A percentile compares a stretch with the other conserved stretches of the same genome.
Evolutionary conservation across 2,329 filamentous ascomycete genomes (phyloP).

Genomic region (Xylariaceae sp.): DNA sequence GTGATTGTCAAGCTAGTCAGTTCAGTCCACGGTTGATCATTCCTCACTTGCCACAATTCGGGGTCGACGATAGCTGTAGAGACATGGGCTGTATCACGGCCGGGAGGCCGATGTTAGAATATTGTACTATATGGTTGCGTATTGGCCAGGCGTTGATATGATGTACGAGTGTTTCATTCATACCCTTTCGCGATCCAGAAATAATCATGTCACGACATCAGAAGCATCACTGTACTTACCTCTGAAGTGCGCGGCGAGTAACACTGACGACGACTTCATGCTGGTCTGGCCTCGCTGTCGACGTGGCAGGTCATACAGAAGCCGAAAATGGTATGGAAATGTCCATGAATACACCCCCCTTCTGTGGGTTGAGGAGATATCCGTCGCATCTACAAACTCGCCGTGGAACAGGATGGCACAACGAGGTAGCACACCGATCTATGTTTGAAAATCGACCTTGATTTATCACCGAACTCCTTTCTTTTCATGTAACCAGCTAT

Average conservation of each 20-base stretch:
- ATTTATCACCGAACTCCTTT: conserved; percentile 20
- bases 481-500: conserved; percentile 20
- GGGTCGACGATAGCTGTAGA: neutral
- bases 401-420: conserved; percentile 9
- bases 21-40: neutral
- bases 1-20: neutral
- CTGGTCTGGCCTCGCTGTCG: conserved; percentile 6
- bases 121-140: conserved; percentile 18
- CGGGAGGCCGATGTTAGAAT: neutral
- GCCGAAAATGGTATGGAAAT: neutral
- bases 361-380: neutral
- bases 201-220: neutral
- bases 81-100: conserved; percentile 2
- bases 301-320: conserved; percentile 1
- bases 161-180: conserved; percentile 3
- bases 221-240: conserved; percentile 15
- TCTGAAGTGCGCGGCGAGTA: conserved; percentile 10
- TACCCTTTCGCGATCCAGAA: neutral
- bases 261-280: conserved; percentile 1
- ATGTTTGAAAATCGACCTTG: conserved; percentile 16
- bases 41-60: neutral
- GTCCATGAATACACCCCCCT: conserved; percentile 1
- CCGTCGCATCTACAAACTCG: neutral
- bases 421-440: conserved; percentile 11
- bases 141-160: conserved; percentile 20